Evolutionary conservation across 2,329 filamentous ascomycete genomes (phyloP).

Genomic region (Nigrospora sphaerica): DNA sequence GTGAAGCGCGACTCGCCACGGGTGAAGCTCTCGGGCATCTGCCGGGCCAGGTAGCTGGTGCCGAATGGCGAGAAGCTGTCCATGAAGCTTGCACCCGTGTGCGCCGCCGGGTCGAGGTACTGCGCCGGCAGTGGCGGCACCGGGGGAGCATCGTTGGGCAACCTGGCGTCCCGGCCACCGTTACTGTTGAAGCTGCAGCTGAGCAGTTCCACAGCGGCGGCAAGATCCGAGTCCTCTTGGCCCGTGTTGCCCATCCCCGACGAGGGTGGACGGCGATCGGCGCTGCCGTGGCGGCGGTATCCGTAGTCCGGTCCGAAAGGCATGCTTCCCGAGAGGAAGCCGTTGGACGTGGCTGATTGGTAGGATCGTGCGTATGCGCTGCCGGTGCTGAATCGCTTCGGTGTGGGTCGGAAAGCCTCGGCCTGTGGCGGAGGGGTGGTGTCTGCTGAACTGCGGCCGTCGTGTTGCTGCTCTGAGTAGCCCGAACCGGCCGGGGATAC

Average conservation of each 20-base stretch:
- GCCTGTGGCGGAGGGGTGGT: conserved; percentile 83
- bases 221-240: conserved; percentile 80
- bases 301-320: conserved; percentile 41
- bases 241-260: conserved; percentile 69
- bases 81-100: conserved; percentile 56
- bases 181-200: conserved; percentile 86
- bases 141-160: conserved; percentile 71
- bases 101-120: conserved; percentile 58
- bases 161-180: conserved; percentile 56
- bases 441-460: conserved; percentile 76
- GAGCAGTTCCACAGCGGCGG: conserved; percentile 81
- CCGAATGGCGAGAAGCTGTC: conserved; percentile 47
- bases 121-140: conserved; percentile 81
- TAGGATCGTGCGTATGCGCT: conserved; percentile 69
- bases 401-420: conserved; percentile 46
- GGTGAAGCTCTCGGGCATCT: conserved; percentile 58
- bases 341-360: conserved; percentile 60
- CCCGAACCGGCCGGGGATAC: conserved; percentile 74
- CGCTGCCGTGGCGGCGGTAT: conserved; percentile 67
- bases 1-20: conserved; percentile 36
- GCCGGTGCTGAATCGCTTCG: conserved; percentile 53
- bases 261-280: conserved; percentile 69
- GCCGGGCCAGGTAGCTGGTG: conserved; percentile 53
- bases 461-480: conserved; percentile 65
- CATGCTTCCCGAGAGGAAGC: conserved; percentile 43